Evolutionary conservation across 1,284 basidiomycete genomes (phyloP), one percentile per base, ranked within the genome.

Genomic region (Pseudozyma flocculosa): DNA sequence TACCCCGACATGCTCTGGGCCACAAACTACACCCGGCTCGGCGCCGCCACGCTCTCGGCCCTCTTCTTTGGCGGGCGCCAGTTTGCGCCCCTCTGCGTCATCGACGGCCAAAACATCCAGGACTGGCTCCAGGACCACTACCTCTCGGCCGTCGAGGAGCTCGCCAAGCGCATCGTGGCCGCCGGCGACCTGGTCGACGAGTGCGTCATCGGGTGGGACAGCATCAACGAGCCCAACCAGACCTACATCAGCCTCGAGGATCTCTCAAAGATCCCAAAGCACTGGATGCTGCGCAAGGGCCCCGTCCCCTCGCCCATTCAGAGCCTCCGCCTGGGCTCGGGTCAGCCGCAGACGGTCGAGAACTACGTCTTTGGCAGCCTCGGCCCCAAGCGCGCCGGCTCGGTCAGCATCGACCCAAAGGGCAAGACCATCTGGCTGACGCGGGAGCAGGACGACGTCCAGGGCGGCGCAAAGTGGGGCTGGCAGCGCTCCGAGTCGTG

Each of bases 131-230:
- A 96, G 76, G 81, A 82, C 2, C 92, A 94, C 76, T 97, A 84
- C 76, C 85, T 92, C 67, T 83, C 83, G 19, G 92, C 94, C 0
- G 85, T 88, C 63, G 85, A 85, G 0, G 80, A 82, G 34, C 83
- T 98, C 32, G 91, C 88, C 0, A 84, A 89, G 70, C 83, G 84
- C 23, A 88, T 98, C 40, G 53, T 56, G 1, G 84, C 84, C 14
- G 88, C 87, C 0, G 88, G 87, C 0, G 87, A 85, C 43, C 80
- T 97, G 18, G 79, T 88, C 23, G 93, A 97, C 43, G 85, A 86
- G 40, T 92, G 90, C 62, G 85, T 98, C 22, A 87, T 97, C 51
- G 94, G 94, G 0, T 97, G 94, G 94, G 94, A 98, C 77, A 89
- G 87, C 69, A 81, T 97, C 80, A 97, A 97, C 78, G 94, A 98